Evolutionary conservation across 2,329 filamentous ascomycete genomes (phyloP).

Genomic region (Xylariales sp.): DNA sequence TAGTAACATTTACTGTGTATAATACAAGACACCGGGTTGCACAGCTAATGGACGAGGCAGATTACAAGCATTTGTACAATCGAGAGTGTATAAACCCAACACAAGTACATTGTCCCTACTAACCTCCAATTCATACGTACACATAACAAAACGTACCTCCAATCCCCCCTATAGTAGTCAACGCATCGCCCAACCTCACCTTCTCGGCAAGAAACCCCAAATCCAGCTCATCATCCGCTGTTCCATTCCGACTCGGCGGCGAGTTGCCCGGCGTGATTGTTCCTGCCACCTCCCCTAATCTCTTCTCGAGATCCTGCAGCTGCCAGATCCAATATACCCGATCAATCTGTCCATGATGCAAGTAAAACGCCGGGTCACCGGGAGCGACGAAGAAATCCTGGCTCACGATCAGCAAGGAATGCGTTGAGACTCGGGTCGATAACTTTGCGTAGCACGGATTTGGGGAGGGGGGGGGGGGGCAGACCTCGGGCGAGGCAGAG

Average conservation of each 20-base stretch:
- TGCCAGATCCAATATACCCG: slow-evolving; percentile 20
- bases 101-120: no score
- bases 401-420: no score
- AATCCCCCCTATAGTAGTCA: slow-evolving; percentile 20
- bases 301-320: slow-evolving; percentile 11
- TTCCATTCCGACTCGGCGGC: slow-evolving; percentile 17
- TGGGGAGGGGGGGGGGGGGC: no score
- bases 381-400: slow-evolving; percentile 16
- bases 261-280: slow-evolving; percentile 18
- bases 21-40: no score
- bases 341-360: slow-evolving; percentile 19
- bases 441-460: no score
- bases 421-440: no score
- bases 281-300: slow-evolving; percentile 14
- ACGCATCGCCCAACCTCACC: slow-evolving; percentile 19
- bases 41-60: no score
- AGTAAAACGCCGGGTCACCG: slow-evolving; percentile 18
- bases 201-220: slow-evolving; percentile 14
- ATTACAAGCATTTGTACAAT: no score
- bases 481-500: no score
- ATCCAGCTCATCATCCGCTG: slow-evolving; percentile 18
- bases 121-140: slow-evolving; percentile 13
- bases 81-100: no score
- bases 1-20: no score
- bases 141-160: slow-evolving; percentile 25